Base-by-base conservation (phyloP, 2,329 filamentous ascomycete genomes). In the Aureobasidium sp. region DNA sequence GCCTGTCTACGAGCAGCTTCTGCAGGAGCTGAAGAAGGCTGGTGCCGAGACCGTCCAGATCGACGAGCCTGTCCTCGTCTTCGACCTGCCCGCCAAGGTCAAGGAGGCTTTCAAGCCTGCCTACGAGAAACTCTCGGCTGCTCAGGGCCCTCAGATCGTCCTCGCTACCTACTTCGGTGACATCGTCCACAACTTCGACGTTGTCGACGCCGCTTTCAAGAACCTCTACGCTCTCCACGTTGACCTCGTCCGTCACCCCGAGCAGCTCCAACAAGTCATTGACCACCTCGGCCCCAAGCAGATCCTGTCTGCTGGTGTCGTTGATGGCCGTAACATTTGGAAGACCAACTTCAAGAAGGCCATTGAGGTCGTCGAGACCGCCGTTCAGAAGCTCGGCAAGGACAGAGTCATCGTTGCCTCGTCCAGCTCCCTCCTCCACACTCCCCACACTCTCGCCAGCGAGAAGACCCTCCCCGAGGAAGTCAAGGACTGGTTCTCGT, bases 321-420 rank as follows among this genome's bases (percentile, higher is more conserved):
- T 99, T 69, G 92, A 99, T 72, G 94, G 94, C 72, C 91, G 94
- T 73, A 99, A 99, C 85, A 97, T 99, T 84, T 99, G 94, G 94
- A 99, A 99, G 90, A 97, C 91, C 80, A 96, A 97, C 87, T 89
- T 97, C 82, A 89, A 96, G 85, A 86, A 85, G 72, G 91, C 94
- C 73, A 95, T 99, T 68, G 92, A 94, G 82, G 85, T 81, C 67
- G 88, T 94, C 65, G 91, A 97, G 85, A 82, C 85, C 64, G 94
- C 93, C 67, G 82, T 97, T 72, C 90, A 97, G 82, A 91, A 96
- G 82, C 86, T 99, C 66, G 93, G 94, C 81, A 93, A 96, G 84
- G 92, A 97, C 69, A 90, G 94, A 74, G 93, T 99, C 77, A 90
- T 99, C 69, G 91, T 96, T 70, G 90, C 94, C 74, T 97, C 92